Evolutionary conservation across 2,329 filamentous ascomycete genomes (phyloP), one percentile per base, ranked within the genome.

Genomic region (Lasiodiplodia sp.): DNA sequence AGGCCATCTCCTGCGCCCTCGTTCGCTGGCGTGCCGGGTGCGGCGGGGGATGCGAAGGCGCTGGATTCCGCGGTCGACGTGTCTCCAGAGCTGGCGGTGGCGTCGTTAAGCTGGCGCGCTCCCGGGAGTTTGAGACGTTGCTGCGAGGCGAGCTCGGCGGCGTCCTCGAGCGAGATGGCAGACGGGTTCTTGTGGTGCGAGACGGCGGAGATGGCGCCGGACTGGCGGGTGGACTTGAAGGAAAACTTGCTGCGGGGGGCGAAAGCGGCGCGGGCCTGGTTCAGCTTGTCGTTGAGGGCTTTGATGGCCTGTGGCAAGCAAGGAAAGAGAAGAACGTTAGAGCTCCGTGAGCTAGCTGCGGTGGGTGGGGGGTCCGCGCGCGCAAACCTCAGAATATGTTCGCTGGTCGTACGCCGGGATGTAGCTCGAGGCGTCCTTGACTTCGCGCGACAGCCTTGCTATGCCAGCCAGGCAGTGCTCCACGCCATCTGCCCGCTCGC

Each of bases 321-420:
- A 28, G 38, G 40, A 31, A 64, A 66, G 25, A 53, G 23, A 37
- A 25, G 37, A 31, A 62, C 11, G 47, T 53, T 79, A 69, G 80
- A 38, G 47, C 21, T 31, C 23, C 23, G 25, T 49, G 55, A 51
- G 10, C 51, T 56, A 49, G 57, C 8, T 49, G 67, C 16, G 25
- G n/a, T 23, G 23, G 18, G 23, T n/a, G 4, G 55, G 47, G 47
- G 31, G n/a, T 47, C 23, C 25, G 58, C n/a, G 44, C 21, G 25
- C n/a, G 69, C 75, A 67, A 80, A 94, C 92, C 82, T 94, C 89
- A 53, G 90, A 88, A 76, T 97, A 98, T 28, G 91, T 91, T 73
- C 92, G 89, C 78, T 96, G 93, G 75, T 98, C 96, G 77, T 97
- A 96, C 8, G 93, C 89, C 2, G 96, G 94, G 18, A 97, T 88